Evolutionary conservation across 2,329 filamentous ascomycete species (phyloP), one percentile per base, ranked within the genome.

Genomic region (Phialocephala subalpina): DNA sequence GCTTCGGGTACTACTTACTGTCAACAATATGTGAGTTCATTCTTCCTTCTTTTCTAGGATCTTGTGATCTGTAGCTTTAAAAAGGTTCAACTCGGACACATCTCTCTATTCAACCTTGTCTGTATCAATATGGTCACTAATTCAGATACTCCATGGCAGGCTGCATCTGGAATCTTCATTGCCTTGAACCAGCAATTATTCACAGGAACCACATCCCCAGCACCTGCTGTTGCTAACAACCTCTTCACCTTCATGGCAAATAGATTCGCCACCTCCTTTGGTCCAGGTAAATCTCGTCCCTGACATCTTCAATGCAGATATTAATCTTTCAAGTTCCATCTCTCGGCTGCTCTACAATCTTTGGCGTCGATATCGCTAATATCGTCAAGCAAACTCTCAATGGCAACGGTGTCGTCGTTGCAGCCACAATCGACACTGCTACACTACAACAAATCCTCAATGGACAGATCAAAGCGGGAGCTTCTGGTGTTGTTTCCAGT

Each of bases 1-100:
- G 59, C 47, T 14, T 61, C 59, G 16, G 45, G 45, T 18, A 61
- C 45, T 12, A 61, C 59, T n/a, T 61, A 61, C 59, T 61, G 59
- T 14, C 45, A 61, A 29, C 12, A 16, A n/a, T 61, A 55, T 57
- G 53, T 33, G 9, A 33, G 29, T 33, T 9, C 9, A 9, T 9
- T 9, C 29, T 33, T 33, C 29, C 4, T 9, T 33, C 29, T 33
- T 33, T 33, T 9, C 9, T 33, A 4, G 29, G 4, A 9, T 33
- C 29, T 4, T 33, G 29, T n/a, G 29, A 9, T 33, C 29, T 33
- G 29, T 9, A 9, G 29, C 9, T 9, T 33, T 33, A 9, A 33
- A 33, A 5, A 5, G 29, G 4, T 33, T 9, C 29, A 33, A 33
- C 29, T 33, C 29, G 9, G 9, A 33, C 9, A 33, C 4, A 33